phyloP scores from a whole-genome alignment of 2,329 filamentous ascomycete genomes.

The Curvularia lunata region DNA sequence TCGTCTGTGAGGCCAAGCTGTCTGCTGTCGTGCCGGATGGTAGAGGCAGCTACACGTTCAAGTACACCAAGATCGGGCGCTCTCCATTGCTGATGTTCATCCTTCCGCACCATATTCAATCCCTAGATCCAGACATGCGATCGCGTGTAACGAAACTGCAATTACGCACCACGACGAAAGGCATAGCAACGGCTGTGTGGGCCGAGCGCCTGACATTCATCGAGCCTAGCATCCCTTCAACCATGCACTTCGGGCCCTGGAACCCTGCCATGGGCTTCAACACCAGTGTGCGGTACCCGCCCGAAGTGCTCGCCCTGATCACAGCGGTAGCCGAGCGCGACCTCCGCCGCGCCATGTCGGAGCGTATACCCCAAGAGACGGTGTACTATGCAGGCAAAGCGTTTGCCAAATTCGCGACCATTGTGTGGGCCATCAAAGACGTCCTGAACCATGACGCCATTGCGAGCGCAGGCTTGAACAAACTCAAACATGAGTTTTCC shows the following conservation, averaged over 20 bases:
- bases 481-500: conserved; percentile 56
- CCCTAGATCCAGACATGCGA: conserved; percentile 68
- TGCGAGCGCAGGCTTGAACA: conserved; percentile 57
- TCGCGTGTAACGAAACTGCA: conserved; percentile 60
- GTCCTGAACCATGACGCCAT: conserved; percentile 63
- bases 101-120: conserved; percentile 81
- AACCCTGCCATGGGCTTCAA: conserved; percentile 55
- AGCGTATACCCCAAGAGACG: conserved; percentile 76
- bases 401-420: conserved; percentile 51
- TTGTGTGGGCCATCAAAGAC: conserved; percentile 58
- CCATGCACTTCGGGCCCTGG: conserved; percentile 83
- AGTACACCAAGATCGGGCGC: conserved; percentile 74
- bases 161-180: conserved; percentile 85
- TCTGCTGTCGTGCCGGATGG: conserved; percentile 66
- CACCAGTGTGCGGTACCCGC: conserved; percentile 47
- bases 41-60: conserved; percentile 71
- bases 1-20: conserved; percentile 68
- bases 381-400: conserved; percentile 89
- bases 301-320: conserved; percentile 65
- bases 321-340: conserved; percentile 71
- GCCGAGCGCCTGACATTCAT: conserved; percentile 67
- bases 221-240: conserved; percentile 73
- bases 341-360: conserved; percentile 75
- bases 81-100: conserved; percentile 80
- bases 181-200: conserved; percentile 73